Base-by-base conservation (phyloP, 305 asterid species). In the Solanum aculeatissimum region DNA sequence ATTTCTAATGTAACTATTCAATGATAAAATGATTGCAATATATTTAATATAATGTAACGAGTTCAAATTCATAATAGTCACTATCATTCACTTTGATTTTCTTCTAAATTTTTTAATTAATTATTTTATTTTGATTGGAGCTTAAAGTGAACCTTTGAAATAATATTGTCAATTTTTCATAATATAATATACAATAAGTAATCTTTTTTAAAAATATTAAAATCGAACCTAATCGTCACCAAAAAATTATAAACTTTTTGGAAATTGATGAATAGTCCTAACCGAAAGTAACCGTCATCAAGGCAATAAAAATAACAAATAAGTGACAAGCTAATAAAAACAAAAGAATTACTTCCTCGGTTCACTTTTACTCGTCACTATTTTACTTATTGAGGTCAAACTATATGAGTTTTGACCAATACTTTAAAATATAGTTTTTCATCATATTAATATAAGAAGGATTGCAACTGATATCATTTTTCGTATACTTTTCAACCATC, bases 241-340 rank as follows among this genome's bases (percentile, higher is more conserved):
- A 5, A 45, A 47, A 45, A 21, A 43, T 11, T 25, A 25, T 14
- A 7, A 23, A 0, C 1, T 21, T 74, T 25, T 25, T 47, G 23
- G 62, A 49, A 23, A 49, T 47, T 15, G 43, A 47, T 15, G 62
- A 75, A 49, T 7, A 75, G 82, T 75, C 82, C 82, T 84, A 86
- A 88, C 86, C 87, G 88, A 86, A 88, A 88, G 87, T 71, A 86
- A 88, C 91, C 51, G 85, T 79, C 85, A 88, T 84, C 83, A 82
- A 47, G 45, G 82, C 82, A 66, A 69, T 69, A 69, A 57, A 21
- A 3, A 80, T 23, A 80, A 57, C 40, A 40, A 21, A 1, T 32
- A 57, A 80, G 55, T 12, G 71, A 80, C 71, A 53, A 55, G 4
- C 71, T n/a, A 32, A 80, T 35, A 54, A 38, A 38, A 57, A 80